Conservation (phyloP, 2,329 filamentous ascomycete genomes). For the Trichocomaceae sp. region DNA sequence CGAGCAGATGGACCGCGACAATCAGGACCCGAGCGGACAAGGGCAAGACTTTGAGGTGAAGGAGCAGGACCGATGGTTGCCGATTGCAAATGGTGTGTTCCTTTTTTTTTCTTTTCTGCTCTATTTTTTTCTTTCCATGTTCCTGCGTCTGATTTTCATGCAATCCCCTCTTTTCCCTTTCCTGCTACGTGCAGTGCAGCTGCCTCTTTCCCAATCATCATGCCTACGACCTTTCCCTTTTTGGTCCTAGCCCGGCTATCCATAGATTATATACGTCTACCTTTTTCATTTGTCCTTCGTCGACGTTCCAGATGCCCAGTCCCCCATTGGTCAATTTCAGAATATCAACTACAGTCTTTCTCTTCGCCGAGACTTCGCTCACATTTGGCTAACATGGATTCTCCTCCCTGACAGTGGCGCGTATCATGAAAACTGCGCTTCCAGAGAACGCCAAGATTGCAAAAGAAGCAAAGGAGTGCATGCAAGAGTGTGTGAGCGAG, state of each 20-base stretch:
- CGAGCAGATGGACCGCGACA: conserved; percentile 73
- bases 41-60: conserved; percentile 95
- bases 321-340: conserved; percentile 9
- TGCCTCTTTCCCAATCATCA: conserved; percentile 14
- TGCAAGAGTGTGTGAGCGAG: conserved; percentile 99
- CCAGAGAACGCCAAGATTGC: conserved; percentile 98
- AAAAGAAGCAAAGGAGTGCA: conserved; percentile 98
- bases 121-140: conserved; percentile 15
- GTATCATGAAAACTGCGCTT: conserved; percentile 97
- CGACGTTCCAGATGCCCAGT: not conserved
- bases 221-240: not conserved
- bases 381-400: not conserved
- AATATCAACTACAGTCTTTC: not conserved
- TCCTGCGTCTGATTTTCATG: conserved; percentile 33
- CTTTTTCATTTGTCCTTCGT: conserved; percentile 2
- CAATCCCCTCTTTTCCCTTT: conserved; percentile 49
- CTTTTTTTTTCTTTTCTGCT: not conserved
- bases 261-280: not conserved
- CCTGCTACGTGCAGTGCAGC: conserved; percentile 17
- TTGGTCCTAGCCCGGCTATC: not conserved
- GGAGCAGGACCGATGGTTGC: conserved; percentile 98
- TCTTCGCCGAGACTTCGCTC: not conserved
- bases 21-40: conserved; percentile 64
- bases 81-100: conserved; percentile 99
- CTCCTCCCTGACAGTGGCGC: conserved; percentile 66